Conservation (phyloP, 2,329 filamentous ascomycete species). For the Beauveria rudraprayagi region DNA sequence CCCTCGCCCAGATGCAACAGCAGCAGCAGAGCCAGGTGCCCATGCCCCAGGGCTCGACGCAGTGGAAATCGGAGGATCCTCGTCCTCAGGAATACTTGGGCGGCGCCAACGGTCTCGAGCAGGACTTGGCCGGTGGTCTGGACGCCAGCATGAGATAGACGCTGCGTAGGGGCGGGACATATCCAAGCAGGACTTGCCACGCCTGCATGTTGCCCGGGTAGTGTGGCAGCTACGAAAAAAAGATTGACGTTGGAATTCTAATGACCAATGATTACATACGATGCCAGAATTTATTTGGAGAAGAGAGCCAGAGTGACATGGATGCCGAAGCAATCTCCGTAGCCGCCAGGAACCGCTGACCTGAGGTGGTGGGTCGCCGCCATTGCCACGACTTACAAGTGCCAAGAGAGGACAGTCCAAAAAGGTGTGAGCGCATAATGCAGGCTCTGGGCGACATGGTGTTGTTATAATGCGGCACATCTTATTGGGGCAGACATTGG, state of each 20-base stretch:
- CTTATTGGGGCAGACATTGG: neutral
- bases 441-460: neutral
- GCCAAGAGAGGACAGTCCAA: neutral
- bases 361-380: neutral
- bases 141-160: slow-evolving; percentile 29
- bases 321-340: neutral
- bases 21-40: slow-evolving; percentile 38
- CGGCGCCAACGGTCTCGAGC: slow-evolving; percentile 45
- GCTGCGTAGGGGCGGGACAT: neutral
- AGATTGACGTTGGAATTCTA: slow-evolving; percentile 1
- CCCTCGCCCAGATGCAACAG: slow-evolving; percentile 29
- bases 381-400: neutral
- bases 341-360: neutral
- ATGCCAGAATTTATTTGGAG: neutral
- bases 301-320: neutral
- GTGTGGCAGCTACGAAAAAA: neutral
- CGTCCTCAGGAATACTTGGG: slow-evolving; percentile 50
- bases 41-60: slow-evolving; percentile 40
- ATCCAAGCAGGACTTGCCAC: neutral
- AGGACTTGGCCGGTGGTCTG: slow-evolving; percentile 51
- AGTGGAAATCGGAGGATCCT: slow-evolving; percentile 54
- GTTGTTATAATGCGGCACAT: neutral
- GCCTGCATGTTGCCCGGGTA: neutral
- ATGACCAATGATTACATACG: slow-evolving; percentile 6
- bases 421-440: neutral